These are phyloP conservation scores for Beauveria medogensis DNA, from an alignment of 2,329 filamentous ascomycete genomes.

Conservation along the genomic window DNA sequence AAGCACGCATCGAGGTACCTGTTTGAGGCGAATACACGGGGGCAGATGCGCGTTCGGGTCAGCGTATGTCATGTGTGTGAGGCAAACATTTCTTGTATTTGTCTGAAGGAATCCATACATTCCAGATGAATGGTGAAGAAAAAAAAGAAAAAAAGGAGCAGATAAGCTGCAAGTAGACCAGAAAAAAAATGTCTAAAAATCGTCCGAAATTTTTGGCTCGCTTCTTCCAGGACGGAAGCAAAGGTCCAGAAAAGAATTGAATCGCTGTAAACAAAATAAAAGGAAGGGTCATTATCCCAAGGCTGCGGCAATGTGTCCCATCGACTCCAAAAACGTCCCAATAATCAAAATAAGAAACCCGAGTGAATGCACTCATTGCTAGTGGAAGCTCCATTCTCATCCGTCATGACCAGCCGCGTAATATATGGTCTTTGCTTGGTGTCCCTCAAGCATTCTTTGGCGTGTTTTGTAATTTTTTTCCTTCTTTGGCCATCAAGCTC, in stretches of 20 bases:
- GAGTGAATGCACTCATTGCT: background rate
- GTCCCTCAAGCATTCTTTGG: slow-evolving; percentile 2
- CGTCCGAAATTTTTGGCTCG: background rate
- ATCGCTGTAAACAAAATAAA: slow-evolving; percentile 3
- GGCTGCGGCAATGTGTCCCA: slow-evolving; percentile 3
- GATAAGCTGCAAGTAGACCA: background rate
- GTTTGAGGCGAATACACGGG: background rate
- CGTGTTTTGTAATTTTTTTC: slow-evolving; percentile 5
- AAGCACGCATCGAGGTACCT: background rate
- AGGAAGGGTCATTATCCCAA: background rate
- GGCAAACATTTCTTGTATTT: background rate
- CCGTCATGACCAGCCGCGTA: background rate
- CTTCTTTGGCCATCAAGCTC: background rate
- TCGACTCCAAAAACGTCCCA: background rate
- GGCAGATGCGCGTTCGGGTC: background rate
- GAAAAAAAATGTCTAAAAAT: background rate
- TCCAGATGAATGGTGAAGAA: slow-evolving; percentile 5
- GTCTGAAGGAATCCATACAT: background rate
- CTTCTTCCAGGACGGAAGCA: background rate
- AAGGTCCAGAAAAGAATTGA: background rate
- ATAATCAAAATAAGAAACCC: background rate
- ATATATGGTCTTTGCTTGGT: background rate
- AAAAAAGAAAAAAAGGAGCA: background rate
- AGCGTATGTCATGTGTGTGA: background rate
- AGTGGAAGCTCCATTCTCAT: background rate